A percentile compares a stretch with the other conserved stretches of the same genome.
These are phyloP conservation scores for Ramaria rubella DNA, from an alignment of 768 basidiomycete genomes.

Conservation along the genomic window DNA sequence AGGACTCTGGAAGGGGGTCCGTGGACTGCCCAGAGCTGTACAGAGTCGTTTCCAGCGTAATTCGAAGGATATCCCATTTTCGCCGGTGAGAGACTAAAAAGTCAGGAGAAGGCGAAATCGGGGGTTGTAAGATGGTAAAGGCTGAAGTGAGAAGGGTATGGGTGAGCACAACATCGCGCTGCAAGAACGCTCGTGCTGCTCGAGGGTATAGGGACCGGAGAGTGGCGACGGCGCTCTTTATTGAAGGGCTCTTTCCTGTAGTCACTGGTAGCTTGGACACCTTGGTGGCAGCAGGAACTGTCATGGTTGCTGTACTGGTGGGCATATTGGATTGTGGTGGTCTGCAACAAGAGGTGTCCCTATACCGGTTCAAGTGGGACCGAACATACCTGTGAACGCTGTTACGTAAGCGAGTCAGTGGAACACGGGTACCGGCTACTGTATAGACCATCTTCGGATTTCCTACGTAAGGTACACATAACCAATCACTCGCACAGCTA, in stretches of 20 bases:
- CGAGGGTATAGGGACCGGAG: slow-evolving; percentile 69
- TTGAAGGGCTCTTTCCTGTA: neutral
- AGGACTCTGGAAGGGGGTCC: slow-evolving; percentile 39
- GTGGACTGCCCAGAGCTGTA: slow-evolving; percentile 46
- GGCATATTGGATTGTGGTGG: slow-evolving; percentile 3
- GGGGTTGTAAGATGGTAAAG: slow-evolving; percentile 46
- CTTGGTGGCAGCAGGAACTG: neutral
- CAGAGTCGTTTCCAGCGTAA: slow-evolving; percentile 73
- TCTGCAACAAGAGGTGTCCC: neutral
- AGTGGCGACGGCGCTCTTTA: slow-evolving; percentile 24
- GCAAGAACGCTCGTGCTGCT: slow-evolving; percentile 73
- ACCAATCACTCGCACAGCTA: too few relatives aligned
- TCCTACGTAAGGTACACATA: too few relatives aligned
- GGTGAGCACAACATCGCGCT: slow-evolving; percentile 62
- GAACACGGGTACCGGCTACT: too few relatives aligned
- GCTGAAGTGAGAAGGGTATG: slow-evolving; percentile 61
- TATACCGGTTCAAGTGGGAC: neutral
- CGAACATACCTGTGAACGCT: neutral
- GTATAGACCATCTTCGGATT: too few relatives aligned
- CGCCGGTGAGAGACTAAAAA: slow-evolving; percentile 44
- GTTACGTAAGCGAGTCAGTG: too few relatives aligned
- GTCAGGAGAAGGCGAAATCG: slow-evolving; percentile 36
- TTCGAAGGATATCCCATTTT: slow-evolving; percentile 84
- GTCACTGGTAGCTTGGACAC: slow-evolving; percentile 3
- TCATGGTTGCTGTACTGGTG: slow-evolving; percentile 6